A percentile compares a stretch with the other conserved stretches of the same genome.
phyloP scores from a whole-genome alignment of 1,139 yeast genomes.

The Geotrichum europaeum region DNA sequence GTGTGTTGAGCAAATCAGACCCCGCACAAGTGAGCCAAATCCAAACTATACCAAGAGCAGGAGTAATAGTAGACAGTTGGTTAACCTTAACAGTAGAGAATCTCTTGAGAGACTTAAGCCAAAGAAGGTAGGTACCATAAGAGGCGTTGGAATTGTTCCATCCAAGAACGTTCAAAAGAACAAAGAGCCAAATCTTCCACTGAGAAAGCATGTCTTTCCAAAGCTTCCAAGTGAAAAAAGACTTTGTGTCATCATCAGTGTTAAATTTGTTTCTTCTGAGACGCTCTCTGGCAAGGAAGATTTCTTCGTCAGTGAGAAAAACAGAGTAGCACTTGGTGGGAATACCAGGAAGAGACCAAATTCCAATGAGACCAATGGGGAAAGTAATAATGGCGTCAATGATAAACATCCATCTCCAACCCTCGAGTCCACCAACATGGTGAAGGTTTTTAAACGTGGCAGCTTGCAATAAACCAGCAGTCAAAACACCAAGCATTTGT shows the following conservation, averaged over 20 bases:
- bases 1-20: constrained; percentile 48
- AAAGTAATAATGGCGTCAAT: constrained; percentile 59
- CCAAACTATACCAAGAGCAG: constrained; percentile 49
- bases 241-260: constrained; percentile 9
- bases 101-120: constrained; percentile 44
- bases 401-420: constrained; percentile 74
- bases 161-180: constrained; percentile 48
- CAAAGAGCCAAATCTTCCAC: constrained; percentile 46
- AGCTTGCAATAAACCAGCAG: constrained; percentile 62
- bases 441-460: constrained; percentile 46
- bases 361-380: constrained; percentile 56
- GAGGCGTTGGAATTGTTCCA: constrained; percentile 54
- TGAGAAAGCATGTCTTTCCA: constrained; percentile 44
- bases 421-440: constrained; percentile 46
- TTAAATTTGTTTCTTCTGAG: constrained; percentile 10
- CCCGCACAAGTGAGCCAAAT: constrained; percentile 41
- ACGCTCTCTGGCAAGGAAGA: constrained; percentile 53
- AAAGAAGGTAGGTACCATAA: constrained; percentile 49
- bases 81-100: constrained; percentile 41
- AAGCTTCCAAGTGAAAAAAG: constrained; percentile 28
- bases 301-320: constrained; percentile 57
- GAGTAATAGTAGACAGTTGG: constrained; percentile 42
- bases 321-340: constrained; percentile 48
- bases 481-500: constrained; percentile 53
- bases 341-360: constrained; percentile 61